Evolutionary conservation across 495 filamentous ascomycete species (phyloP).

Genomic region (Podospora pseudopauciseta): DNA sequence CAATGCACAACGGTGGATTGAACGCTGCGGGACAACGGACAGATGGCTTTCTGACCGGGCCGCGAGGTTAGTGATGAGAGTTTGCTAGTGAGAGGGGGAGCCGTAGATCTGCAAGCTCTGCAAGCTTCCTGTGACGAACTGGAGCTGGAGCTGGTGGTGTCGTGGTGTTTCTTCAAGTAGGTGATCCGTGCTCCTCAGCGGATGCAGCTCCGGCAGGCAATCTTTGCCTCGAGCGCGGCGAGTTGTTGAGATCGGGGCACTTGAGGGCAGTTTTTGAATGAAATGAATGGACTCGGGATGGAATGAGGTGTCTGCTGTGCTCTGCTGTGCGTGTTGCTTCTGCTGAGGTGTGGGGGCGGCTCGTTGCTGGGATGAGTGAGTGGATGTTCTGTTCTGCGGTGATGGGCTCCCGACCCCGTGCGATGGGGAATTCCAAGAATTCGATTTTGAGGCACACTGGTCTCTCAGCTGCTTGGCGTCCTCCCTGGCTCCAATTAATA

Average conservation of each 20-base stretch:
- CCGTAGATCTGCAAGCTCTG: neutral
- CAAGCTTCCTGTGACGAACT: neutral
- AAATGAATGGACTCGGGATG: neutral
- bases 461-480: slow-evolving; percentile 8
- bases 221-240: neutral
- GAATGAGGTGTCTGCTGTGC: neutral
- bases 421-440: slow-evolving; percentile 12
- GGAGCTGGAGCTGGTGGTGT: neutral
- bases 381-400: neutral
- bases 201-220: neutral
- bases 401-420: neutral
- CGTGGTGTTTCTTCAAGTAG: too few relatives aligned
- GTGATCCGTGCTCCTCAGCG: neutral
- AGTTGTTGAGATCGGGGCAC: too few relatives aligned
- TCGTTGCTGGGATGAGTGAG: neutral
- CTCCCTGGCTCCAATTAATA: neutral
- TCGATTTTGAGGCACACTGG: slow-evolving; percentile 8
- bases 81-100: neutral
- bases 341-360: neutral
- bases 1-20: neutral
- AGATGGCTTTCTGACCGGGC: neutral
- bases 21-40: neutral
- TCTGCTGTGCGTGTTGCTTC: neutral
- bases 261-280: neutral
- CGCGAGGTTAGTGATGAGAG: neutral